phyloP scores from a whole-genome alignment of 352 stramenopile genomes.

The Pythium sp. region DNA sequence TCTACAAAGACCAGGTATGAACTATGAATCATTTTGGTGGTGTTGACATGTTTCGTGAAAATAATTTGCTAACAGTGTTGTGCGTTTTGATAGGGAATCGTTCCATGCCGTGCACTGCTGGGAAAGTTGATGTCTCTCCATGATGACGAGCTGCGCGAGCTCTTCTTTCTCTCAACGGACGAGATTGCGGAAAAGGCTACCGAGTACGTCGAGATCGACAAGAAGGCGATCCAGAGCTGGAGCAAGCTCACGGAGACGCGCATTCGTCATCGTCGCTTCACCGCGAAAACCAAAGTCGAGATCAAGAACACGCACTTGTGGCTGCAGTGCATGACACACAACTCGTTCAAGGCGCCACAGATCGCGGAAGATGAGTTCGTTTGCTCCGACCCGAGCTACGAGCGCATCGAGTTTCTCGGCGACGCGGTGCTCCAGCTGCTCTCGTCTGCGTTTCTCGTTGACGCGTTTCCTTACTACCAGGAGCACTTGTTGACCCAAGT shows the following conservation, averaged over 20 bases:
- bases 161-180: constrained; percentile 59
- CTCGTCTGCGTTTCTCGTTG: constrained; percentile 74
- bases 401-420: constrained; percentile 84
- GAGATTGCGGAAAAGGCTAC: constrained; percentile 43
- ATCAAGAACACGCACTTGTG: constrained; percentile 72
- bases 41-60: neutral
- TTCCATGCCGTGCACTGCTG: constrained; percentile 57
- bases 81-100: constrained; percentile 36
- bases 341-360: constrained; percentile 69
- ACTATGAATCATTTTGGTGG: neutral
- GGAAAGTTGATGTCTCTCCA: constrained; percentile 58
- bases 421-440: constrained; percentile 81
- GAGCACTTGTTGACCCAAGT: constrained; percentile 78
- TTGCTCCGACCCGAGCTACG: constrained; percentile 67
- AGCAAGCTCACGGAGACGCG: constrained; percentile 42
- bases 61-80: neutral
- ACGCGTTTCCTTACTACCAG: constrained; percentile 80
- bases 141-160: constrained; percentile 49
- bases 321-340: constrained; percentile 76
- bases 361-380: constrained; percentile 72
- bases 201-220: constrained; percentile 54
- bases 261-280: constrained; percentile 59
- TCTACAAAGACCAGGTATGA: constrained; percentile 75
- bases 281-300: constrained; percentile 36
- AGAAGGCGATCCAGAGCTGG: constrained; percentile 45